A percentile compares a stretch with the other conserved stretches of the same genome.
These are phyloP conservation scores for Amniculicola lignicola DNA, from an alignment of 495 filamentous ascomycete genomes.

Conservation along the genomic window DNA sequence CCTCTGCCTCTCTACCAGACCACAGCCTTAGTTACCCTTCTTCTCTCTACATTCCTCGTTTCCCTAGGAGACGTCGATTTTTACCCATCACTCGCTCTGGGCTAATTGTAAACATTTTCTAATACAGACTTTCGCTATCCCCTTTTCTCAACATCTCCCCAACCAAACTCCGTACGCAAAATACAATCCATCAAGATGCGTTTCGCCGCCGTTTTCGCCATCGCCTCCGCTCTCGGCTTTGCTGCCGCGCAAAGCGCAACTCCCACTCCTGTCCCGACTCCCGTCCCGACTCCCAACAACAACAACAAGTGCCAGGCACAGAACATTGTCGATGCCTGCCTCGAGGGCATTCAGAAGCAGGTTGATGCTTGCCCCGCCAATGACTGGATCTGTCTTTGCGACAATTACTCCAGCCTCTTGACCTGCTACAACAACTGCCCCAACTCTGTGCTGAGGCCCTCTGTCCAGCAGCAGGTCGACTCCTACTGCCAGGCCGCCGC, in stretches of 20 bases:
- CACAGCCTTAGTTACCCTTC: too few species aligned
- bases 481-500: slow-evolving; percentile 38
- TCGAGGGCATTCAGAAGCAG: slow-evolving; percentile 20
- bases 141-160: neutral
- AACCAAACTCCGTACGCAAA: too few species aligned
- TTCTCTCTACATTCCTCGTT: too few species aligned
- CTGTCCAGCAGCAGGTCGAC: slow-evolving; percentile 30
- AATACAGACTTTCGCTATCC: neutral
- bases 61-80: too few species aligned
- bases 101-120: slow-evolving; percentile 15
- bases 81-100: slow-evolving; percentile 35
- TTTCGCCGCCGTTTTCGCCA: slow-evolving; percentile 1
- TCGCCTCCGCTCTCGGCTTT: slow-evolving; percentile 28
- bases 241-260: slow-evolving; percentile 38
- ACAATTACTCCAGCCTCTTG: slow-evolving; percentile 33
- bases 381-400: slow-evolving; percentile 42
- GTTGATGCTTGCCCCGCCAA: slow-evolving; percentile 35
- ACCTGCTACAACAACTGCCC: slow-evolving; percentile 44
- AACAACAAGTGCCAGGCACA: slow-evolving; percentile 28
- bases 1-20: too few species aligned
- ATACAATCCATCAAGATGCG: slow-evolving; percentile 11
- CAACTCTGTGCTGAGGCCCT: neutral
- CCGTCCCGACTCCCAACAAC: slow-evolving; percentile 11
- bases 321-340: slow-evolving; percentile 40
- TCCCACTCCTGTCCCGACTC: slow-evolving; percentile 20